phyloP scores from a whole-genome alignment of 306 rosid species.

The Quercus parvula region DNA sequence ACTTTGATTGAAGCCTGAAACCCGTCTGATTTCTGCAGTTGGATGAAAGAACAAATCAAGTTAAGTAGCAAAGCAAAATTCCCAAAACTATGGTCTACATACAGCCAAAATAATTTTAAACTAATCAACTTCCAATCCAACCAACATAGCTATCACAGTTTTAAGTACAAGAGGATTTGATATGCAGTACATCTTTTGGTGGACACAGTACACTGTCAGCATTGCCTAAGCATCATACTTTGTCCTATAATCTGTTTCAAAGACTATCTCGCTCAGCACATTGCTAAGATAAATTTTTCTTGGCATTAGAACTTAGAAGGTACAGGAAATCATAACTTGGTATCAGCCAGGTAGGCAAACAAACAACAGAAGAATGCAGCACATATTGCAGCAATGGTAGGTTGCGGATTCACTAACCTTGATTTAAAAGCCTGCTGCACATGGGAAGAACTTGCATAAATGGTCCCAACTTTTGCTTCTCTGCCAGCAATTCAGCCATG shows the following conservation, averaged over 20 bases:
- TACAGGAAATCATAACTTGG: not conserved
- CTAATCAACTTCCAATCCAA: slow-evolving; percentile 13
- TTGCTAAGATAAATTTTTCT: not conserved
- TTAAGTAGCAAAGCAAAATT: slow-evolving; percentile 2
- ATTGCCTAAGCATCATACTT: not conserved
- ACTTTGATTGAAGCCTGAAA: slow-evolving; percentile 53
- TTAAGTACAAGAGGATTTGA: not conserved
- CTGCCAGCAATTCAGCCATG: slow-evolving; percentile 69
- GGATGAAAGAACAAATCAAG: not conserved
- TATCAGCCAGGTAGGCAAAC: not conserved
- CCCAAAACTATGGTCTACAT: not conserved
- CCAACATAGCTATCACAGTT: not conserved
- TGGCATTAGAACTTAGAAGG: not conserved
- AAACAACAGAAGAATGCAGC: not conserved
- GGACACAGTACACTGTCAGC: not conserved
- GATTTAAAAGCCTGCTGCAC: slow-evolving; percentile 71
- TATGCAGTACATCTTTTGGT: not conserved
- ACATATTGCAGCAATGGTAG: not conserved
- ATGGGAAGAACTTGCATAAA: slow-evolving; percentile 75
- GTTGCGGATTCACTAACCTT: slow-evolving; percentile 41
- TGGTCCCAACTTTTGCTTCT: slow-evolving; percentile 79
- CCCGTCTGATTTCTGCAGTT: slow-evolving; percentile 69
- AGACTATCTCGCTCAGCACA: not conserved
- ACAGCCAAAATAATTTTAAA: not conserved
- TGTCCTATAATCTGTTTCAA: not conserved